Base-by-base conservation (phyloP, 345 rosid genomes). In the Gynandropsis gynandra region DNA sequence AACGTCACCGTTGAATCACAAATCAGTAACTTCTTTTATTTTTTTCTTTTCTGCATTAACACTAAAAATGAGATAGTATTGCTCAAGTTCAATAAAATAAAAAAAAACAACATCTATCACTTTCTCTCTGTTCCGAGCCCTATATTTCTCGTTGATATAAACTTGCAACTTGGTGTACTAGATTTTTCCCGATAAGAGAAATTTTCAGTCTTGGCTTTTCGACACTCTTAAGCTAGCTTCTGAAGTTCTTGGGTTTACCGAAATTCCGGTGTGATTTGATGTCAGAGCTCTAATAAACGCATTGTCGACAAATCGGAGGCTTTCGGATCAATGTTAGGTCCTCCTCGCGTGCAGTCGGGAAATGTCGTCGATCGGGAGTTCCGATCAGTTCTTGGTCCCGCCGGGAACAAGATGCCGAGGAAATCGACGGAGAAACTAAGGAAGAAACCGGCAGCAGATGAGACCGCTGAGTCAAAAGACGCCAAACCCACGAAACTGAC, bases 331-430 rank as follows among this genome's bases (percentile, higher is more conserved):
- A 65, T 65, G 70, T 65, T 64, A 20, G 61, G 60, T 59, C 70
- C 61, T 32, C 29, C 53, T 14, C 27, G 69, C 44, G 52, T 48
- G 8, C 31, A 46, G 10, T 63, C 62, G 4, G 45, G 44, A 27
- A 63, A 57, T 44, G 51, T 62, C 11, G 68, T 83, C 39, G 95
- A 83, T 63, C 72, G 88, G 42, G 92, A 83, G 62, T 59, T 78
- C n/a, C 79, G 92, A 67, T 75, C 87, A 10, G 82, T 90, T 27
- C 64, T 90, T 39, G 75, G 85, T 61, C 82, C 80, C 29, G 72
- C 81, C 5, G 86, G 89, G 51, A 84, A 80, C 63, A 87, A 76
- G 72, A 64, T 75, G 0, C 56, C 78, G 52, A 48, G 68, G 35
- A 89, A 80, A 66, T 78, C 80, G 10, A 61, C 78, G 21, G 70